Base-by-base conservation (phyloP, 2,329 filamentous ascomycete genomes). In the Lachnellula occidentalis region DNA sequence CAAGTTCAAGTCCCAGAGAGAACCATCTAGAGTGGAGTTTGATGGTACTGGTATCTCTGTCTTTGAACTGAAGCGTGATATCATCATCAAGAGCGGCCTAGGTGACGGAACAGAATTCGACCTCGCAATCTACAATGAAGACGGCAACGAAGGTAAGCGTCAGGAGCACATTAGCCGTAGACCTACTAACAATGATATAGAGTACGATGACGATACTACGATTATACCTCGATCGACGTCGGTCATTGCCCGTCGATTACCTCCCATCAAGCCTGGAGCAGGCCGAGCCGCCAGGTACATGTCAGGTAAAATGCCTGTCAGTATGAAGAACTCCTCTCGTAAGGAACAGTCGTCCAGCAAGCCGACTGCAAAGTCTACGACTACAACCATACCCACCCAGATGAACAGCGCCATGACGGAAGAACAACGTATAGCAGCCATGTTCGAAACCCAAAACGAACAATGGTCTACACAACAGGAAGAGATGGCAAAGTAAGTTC, bases 1-100 rank as follows among this genome's bases (percentile, higher is more conserved):
- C 88, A 96, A 96, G 77, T 99, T 99, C 86, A 97, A 96, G 77
- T 97, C 92, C 65, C 91, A 95, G 71, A 96, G 91, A 77, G 94
- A 97, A 70, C 90, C 91, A 57, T 90, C 90, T 55, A 85, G 92
- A 69, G 91, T 99, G 67, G 89, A 92, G 69, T 97, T 99, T 73
- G 92, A 99, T 74, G 94, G 94, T 70, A 96, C 92, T 66, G 90
- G 90, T 73, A 95, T 97, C 70, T 96, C 92, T 58, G 94, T 97
- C 61, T 99, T 97, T 75, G 95, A 99, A 71, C 80, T 99, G 70
- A 99, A 99, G 77, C 88, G 92, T 77, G 94, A 97, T 75, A 99
- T 99, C 69, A 99, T 99, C 76, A 85, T 82, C 72, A 89, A 92
- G 72, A 95, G 90, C 73, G 90, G 90, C 58, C 81, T 99, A 63